phyloP scores from a whole-genome alignment of 2,329 filamentous ascomycete species.

The Alternaria arborescens region DNA sequence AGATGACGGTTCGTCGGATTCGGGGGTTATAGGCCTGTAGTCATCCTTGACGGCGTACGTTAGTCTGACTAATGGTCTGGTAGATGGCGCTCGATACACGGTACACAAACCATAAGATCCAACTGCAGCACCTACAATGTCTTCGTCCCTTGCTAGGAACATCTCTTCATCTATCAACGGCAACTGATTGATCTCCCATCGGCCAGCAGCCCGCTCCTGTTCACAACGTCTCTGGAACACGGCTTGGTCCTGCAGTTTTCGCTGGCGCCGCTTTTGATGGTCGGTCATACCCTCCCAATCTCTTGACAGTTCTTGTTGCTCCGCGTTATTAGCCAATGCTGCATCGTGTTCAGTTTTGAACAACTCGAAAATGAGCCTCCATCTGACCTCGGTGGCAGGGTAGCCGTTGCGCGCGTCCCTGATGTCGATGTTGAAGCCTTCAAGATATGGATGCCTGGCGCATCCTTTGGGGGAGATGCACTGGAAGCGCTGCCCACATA shows the following conservation, averaged over 20 bases:
- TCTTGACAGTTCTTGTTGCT: not conserved
- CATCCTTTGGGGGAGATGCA: conserved; percentile 14
- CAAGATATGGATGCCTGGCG: conserved; percentile 12
- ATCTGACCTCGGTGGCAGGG: not conserved
- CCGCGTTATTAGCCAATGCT: not conserved
- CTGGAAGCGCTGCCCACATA: conserved; percentile 17
- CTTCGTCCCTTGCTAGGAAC: not conserved
- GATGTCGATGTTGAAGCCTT: conserved; percentile 15
- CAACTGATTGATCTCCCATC: not conserved
- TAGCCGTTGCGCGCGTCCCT: conserved; percentile 18
- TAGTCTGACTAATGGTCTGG: not conserved
- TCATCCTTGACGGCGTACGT: not conserved
- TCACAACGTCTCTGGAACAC: not conserved
- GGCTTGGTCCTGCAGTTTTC: not conserved
- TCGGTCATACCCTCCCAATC: not conserved
- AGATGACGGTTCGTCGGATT: not conserved
- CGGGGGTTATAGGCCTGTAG: not conserved
- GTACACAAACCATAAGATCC: not conserved
- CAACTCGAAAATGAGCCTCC: not conserved
- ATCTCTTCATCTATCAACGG: not conserved
- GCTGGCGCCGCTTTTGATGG: not conserved
- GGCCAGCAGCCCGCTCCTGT: not conserved
- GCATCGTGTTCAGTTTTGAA: not conserved
- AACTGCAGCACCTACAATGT: not conserved
- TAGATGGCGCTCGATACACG: not conserved